Evolutionary conservation across 306 rosid genomes (phyloP).

Genomic region (Vicia sativa): DNA sequence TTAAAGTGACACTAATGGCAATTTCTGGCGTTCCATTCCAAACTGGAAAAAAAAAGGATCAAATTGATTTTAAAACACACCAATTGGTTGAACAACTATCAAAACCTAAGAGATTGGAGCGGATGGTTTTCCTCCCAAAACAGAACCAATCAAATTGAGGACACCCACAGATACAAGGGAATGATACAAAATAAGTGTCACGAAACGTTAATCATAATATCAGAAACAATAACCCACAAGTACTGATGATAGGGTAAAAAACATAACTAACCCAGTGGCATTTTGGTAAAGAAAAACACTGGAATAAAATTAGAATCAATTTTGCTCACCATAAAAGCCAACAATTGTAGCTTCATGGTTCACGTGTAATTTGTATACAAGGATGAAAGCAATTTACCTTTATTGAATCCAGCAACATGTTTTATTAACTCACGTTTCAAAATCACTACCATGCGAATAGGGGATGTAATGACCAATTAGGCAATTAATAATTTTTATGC

Average conservation of each 20-base stretch:
- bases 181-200: too few relatives aligned
- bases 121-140: not conserved
- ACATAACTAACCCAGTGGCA: not conserved
- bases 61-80: not conserved
- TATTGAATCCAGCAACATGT: not conserved
- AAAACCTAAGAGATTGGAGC: not conserved
- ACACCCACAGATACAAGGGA: too few relatives aligned
- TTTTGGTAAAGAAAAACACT: too few relatives aligned
- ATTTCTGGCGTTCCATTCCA: too few relatives aligned
- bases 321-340: not conserved
- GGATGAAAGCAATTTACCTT: not conserved
- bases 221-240: too few relatives aligned
- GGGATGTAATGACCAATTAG: not conserved
- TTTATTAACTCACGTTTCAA: too few relatives aligned
- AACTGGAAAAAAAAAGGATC: not conserved
- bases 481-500: conserved; percentile 4
- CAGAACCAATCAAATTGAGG: not conserved
- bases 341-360: not conserved
- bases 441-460: too few relatives aligned
- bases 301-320: not conserved
- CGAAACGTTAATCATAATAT: too few relatives aligned
- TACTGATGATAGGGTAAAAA: too few relatives aligned
- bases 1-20: too few relatives aligned
- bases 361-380: not conserved
- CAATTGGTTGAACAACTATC: not conserved